Base-by-base conservation (phyloP, 257 asterid genomes). In the Echites panduratus region DNA sequence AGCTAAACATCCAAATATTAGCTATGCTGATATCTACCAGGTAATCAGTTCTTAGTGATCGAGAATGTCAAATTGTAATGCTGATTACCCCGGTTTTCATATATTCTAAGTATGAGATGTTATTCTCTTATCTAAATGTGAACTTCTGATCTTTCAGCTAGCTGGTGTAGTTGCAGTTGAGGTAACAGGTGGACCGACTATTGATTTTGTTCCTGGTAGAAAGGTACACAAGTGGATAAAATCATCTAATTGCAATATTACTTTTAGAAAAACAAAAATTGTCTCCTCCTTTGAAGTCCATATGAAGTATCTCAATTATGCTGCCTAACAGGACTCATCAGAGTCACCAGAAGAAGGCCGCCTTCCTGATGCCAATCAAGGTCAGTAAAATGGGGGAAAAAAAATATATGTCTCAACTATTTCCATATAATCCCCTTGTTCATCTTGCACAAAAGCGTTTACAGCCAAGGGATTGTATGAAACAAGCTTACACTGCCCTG, bases 21-120 rank as follows among this genome's bases (percentile, higher is more conserved):
- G 96, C 20, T 91, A 93, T 76, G 96, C 97, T 70, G 98, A 93
- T 76, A 90, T 91, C 82, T 91, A 89, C 84, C 98, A 90, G 96
- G 98, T 90, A 77, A 76, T n/a, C n/a, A 70, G 12, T 32, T 49
- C 62, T 50, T 32, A 50, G 62, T 49, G 32, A 50, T 53, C 20
- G 62, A 50, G 52, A 50, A 43, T 61, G 59, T 7, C 16, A 14
- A 13, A 43, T 29, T n/a, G n/a, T 4, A 20, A 45, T 72, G 56
- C 24, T 29, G 12, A 24, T 58, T 7, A 20, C 35, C 59, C 20
- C 12, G 0, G 22, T 72, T 72, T 22, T 8, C 9, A 24, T 59
- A n/a, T 12, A 10, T 4, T n/a, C n/a, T 19, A 16, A 72, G 45
- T 16, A 10, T 12, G 49, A 29, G 45, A 44, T 22, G 1, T 22